Conservation (phyloP, 2,329 filamentous ascomycete genomes). For the Diaporthe sp. region DNA sequence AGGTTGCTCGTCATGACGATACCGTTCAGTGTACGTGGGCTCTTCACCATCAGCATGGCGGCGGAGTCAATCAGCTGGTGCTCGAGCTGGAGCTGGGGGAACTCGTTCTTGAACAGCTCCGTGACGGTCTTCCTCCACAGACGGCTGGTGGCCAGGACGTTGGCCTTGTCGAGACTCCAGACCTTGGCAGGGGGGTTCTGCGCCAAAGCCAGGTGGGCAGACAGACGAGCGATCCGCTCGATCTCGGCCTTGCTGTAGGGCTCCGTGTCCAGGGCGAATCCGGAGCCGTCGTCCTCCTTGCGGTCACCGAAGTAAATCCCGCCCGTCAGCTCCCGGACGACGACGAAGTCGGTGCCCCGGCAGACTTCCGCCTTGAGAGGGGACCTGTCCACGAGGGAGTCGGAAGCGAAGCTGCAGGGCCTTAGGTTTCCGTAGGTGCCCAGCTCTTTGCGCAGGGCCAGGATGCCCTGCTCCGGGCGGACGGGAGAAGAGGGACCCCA, state of each 20-base stretch:
- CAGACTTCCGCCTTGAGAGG: conserved; percentile 61
- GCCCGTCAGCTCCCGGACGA: conserved; percentile 63
- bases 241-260: conserved; percentile 88
- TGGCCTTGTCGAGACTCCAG: conserved; percentile 94
- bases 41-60: conserved; percentile 99
- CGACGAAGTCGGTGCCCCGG: conserved; percentile 59
- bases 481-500: conserved; percentile 52
- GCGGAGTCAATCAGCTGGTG: conserved; percentile 96
- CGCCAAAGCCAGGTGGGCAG: conserved; percentile 82
- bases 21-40: conserved; percentile 87
- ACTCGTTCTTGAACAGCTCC: conserved; percentile 89
- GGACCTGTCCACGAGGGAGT: conserved; percentile 53
- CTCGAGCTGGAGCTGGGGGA: conserved; percentile 84
- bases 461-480: conserved; percentile 57
- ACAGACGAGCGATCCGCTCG: conserved; percentile 87
- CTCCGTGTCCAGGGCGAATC: conserved; percentile 84
- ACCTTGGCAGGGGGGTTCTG: conserved; percentile 82
- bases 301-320: conserved; percentile 65
- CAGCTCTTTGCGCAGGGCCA: conserved; percentile 54
- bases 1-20: conserved; percentile 93
- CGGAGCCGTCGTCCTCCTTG: conserved; percentile 73
- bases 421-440: conserved; percentile 65
- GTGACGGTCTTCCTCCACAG: conserved; percentile 90
- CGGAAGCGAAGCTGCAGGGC: conserved; percentile 60
- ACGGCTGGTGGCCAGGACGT: conserved; percentile 90